Conservation (phyloP, 495 filamentous ascomycete species). For the Tricharina praecox region DNA sequence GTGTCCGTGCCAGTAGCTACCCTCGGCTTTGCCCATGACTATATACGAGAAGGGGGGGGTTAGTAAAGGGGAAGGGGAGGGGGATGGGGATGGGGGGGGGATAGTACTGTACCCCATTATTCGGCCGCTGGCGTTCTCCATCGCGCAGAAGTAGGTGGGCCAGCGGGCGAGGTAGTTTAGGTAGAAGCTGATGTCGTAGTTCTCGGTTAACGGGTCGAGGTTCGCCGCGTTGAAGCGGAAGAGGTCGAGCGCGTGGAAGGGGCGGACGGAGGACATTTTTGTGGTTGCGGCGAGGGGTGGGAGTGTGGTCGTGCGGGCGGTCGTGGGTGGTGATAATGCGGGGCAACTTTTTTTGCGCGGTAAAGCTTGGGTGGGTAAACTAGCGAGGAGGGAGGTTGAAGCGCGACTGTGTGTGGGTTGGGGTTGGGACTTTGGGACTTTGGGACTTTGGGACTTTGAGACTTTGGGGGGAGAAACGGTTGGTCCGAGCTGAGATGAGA, state of each 20-base stretch:
- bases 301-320: slow-evolving; percentile 1
- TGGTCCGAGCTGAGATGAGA: too few relatives aligned
- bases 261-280: slow-evolving; percentile 50
- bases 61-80: slow-evolving; percentile 4
- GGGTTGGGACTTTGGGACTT: too few relatives aligned
- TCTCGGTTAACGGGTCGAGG: slow-evolving; percentile 87
- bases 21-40: slow-evolving; percentile 94
- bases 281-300: slow-evolving; percentile 3
- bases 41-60: slow-evolving; percentile 3
- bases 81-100: slow-evolving; percentile 5
- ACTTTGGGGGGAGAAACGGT: too few relatives aligned
- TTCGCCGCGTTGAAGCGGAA: slow-evolving; percentile 70
- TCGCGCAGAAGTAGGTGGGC: slow-evolving; percentile 79
- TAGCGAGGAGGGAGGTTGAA: not conserved
- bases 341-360: too few relatives aligned
- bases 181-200: slow-evolving; percentile 89
- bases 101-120: slow-evolving; percentile 85
- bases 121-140: slow-evolving; percentile 62
- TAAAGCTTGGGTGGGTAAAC: not conserved
- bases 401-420: too few relatives aligned
- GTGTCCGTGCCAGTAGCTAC: slow-evolving; percentile 94
- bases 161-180: slow-evolving; percentile 85
- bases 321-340: slow-evolving; percentile 3
- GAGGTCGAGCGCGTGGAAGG: slow-evolving; percentile 55
- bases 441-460: too few relatives aligned